These are phyloP conservation scores for Pythium phragmitis DNA, from an alignment of 352 stramenopile species.

Conservation along the genomic window DNA sequence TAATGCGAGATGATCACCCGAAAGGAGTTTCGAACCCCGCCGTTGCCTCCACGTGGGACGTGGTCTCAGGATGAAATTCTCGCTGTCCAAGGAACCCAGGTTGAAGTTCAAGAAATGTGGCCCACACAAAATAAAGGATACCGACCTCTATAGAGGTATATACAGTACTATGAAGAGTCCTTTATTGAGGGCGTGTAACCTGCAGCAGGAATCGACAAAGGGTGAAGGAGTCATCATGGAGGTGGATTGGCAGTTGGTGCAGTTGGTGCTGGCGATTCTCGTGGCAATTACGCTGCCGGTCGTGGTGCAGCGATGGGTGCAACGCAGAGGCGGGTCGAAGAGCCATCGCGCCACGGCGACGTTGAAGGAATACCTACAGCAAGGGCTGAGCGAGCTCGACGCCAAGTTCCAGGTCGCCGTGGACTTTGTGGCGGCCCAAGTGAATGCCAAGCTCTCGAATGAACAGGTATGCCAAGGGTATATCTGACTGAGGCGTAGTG, in stretches of 20 bases:
- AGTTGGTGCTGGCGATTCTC: slow-evolving; percentile 32
- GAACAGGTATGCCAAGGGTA: slow-evolving; percentile 41
- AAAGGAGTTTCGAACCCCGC: not conserved
- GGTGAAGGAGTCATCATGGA: not conserved
- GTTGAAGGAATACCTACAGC: slow-evolving; percentile 63
- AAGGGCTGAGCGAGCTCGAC: slow-evolving; percentile 59
- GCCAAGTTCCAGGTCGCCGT: slow-evolving; percentile 73
- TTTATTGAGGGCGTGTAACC: not conserved
- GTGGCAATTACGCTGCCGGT: slow-evolving; percentile 45
- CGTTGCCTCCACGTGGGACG: slow-evolving; percentile 8
- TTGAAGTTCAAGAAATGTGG: slow-evolving; percentile 20
- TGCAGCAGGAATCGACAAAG: not conserved
- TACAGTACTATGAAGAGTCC: not conserved
- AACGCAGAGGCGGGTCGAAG: slow-evolving; percentile 27
- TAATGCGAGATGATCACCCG: not conserved
- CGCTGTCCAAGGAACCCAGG: not conserved
- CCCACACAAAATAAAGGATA: slow-evolving; percentile 7
- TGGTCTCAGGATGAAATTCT: not conserved
- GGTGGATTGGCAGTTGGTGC: slow-evolving; percentile 39
- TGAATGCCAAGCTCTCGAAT: slow-evolving; percentile 54
- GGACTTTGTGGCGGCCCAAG: slow-evolving; percentile 51
- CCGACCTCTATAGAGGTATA: not conserved
- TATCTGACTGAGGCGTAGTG: not conserved
- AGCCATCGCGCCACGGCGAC: slow-evolving; percentile 6
- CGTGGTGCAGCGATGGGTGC: slow-evolving; percentile 51